These are phyloP conservation scores for Vanderwaltozyma verrucispora DNA, from an alignment of 805 yeast species.

Conservation along the genomic window DNA sequence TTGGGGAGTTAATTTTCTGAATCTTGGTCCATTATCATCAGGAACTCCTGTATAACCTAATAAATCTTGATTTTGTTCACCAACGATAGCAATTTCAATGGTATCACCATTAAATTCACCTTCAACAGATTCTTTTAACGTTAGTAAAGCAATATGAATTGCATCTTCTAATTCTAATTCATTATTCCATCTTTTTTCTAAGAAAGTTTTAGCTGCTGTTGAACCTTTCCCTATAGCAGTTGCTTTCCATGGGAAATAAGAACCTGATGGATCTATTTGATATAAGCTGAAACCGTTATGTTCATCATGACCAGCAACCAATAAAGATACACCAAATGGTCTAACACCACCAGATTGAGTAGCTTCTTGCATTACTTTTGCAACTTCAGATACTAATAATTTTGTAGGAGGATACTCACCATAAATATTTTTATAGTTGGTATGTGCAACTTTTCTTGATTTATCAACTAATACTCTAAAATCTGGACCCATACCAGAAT, in stretches of 20 bases:
- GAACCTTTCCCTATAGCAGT: conserved; percentile 98
- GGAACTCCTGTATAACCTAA: conserved; percentile 81
- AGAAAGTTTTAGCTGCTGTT: conserved; percentile 89
- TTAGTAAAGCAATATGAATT: conserved; percentile 86
- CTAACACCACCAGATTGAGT: conserved; percentile 98
- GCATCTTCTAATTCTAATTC: conserved; percentile 97
- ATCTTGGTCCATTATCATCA: conserved; percentile 78
- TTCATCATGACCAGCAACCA: conserved; percentile 91
- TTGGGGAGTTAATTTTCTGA: conserved; percentile 71
- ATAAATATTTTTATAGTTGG: conserved; percentile 84
- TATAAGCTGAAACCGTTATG: conserved; percentile 66
- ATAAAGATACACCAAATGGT: conserved; percentile 93
- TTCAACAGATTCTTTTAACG: conserved; percentile 92
- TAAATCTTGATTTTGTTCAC: conserved; percentile 68
- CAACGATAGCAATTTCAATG: conserved; percentile 82
- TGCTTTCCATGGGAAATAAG: conserved; percentile 99
- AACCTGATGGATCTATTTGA: conserved; percentile 97
- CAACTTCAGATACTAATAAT: conserved; percentile 86
- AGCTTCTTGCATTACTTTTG: conserved; percentile 96
- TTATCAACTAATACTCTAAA: conserved; percentile 89
- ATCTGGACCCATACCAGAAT: conserved; percentile 99
- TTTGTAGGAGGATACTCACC: conserved; percentile 97
- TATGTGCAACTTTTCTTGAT: conserved; percentile 87
- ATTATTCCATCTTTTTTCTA: conserved; percentile 97
- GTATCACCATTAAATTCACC: conserved; percentile 97